Evolutionary conservation across 331 rosid species (phyloP).

Genomic region (Rhamnella rubrinervis): DNA sequence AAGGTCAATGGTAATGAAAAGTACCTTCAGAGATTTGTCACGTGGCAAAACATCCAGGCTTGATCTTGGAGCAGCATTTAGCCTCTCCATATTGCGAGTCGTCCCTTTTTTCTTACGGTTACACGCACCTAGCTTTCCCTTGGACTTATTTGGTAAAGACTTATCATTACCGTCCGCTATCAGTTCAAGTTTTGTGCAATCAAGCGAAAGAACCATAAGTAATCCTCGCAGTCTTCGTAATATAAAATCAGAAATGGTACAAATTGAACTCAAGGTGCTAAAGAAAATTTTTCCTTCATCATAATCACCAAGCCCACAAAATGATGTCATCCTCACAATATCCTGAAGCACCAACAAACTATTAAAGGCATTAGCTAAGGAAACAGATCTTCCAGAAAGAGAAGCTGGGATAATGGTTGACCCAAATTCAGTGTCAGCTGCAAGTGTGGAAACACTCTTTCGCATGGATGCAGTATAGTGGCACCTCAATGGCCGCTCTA

Average conservation of each 20-base stretch:
- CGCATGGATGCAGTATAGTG: conserved; percentile 34
- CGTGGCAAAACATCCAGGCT: conserved; percentile 31
- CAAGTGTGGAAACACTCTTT: conserved; percentile 37
- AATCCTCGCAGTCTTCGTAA: conserved; percentile 79
- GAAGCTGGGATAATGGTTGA: conserved; percentile 48
- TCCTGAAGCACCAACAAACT: conserved; percentile 75
- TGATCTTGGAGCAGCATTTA: conserved; percentile 44
- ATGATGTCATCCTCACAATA: conserved; percentile 49
- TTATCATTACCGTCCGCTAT: conserved; percentile 56
- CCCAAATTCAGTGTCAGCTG: conserved; percentile 58
- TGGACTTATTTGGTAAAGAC: conserved; percentile 59
- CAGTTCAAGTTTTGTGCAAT: conserved; percentile 86
- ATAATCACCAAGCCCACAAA: conserved; percentile 43
- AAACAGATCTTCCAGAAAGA: conserved; percentile 55
- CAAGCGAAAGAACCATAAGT: conserved; percentile 89
- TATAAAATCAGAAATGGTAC: conserved; percentile 81
- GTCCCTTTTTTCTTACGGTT: conserved; percentile 77
- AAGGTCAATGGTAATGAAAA: conserved; percentile 13
- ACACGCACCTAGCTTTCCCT: conserved; percentile 58
- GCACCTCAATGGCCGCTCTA: conserved; percentile 41
- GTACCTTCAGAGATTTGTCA: conserved; percentile 55
- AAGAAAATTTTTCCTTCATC: conserved; percentile 67
- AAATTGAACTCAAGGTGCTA: conserved; percentile 80
- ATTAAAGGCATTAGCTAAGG: conserved; percentile 51
- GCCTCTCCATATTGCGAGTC: conserved; percentile 54